Conservation (phyloP, 352 stramenopile species). For the Halophytophthora batemanensis region DNA sequence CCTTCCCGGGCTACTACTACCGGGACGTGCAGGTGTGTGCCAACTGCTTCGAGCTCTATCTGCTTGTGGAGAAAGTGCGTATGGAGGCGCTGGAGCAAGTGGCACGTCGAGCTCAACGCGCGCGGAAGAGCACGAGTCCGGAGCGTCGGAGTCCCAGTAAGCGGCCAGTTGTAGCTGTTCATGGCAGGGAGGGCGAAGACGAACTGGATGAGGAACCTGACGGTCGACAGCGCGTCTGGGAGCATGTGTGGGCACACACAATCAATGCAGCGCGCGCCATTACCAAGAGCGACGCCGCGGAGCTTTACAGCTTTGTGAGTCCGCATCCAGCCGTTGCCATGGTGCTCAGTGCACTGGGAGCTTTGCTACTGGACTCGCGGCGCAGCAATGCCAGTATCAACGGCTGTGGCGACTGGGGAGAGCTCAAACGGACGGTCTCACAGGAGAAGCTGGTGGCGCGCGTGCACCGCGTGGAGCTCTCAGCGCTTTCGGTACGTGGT, state of each 20-base stretch:
- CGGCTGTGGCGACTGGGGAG: slow-evolving; percentile 25
- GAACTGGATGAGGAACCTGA: no score
- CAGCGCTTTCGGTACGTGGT: slow-evolving; percentile 24
- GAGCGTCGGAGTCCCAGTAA: slow-evolving; percentile 11
- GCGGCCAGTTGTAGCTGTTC: not conserved
- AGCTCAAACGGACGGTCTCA: slow-evolving; percentile 54
- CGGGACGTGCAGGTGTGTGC: slow-evolving; percentile 72
- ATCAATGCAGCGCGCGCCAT: slow-evolving; percentile 21
- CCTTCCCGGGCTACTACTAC: slow-evolving; percentile 83
- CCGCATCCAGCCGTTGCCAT: slow-evolving; percentile 76
- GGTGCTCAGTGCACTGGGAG: slow-evolving; percentile 58
- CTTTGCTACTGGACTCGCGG: slow-evolving; percentile 45
- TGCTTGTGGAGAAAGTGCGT: slow-evolving; percentile 66
- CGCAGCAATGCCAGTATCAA: no score
- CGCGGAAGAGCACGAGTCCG: slow-evolving; percentile 13
- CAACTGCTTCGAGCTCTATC: slow-evolving; percentile 83
- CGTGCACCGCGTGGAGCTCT: slow-evolving; percentile 45
- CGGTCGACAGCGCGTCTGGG: slow-evolving; percentile 28
- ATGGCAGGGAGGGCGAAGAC: no score
- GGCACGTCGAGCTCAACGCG: slow-evolving; percentile 9
- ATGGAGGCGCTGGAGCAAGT: slow-evolving; percentile 63
- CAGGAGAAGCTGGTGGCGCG: slow-evolving; percentile 63
- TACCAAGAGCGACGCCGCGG: slow-evolving; percentile 67
- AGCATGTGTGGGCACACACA: slow-evolving; percentile 36
- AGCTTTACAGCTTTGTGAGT: slow-evolving; percentile 79